These are phyloP conservation scores for Holtermannia corniformis DNA, from an alignment of 768 basidiomycete genomes.

Conservation along the genomic window DNA sequence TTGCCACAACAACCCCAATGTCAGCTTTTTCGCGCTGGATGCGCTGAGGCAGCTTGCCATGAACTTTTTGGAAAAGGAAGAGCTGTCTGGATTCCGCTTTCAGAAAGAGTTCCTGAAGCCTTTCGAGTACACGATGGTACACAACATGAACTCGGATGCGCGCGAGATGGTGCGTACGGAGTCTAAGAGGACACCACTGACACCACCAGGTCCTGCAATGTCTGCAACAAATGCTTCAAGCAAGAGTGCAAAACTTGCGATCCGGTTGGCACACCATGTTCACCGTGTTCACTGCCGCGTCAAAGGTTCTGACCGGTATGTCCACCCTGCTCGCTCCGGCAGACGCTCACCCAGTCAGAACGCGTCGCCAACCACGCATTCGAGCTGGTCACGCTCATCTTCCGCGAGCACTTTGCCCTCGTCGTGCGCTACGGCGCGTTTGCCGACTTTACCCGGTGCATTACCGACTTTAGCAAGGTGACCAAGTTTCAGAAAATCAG, in stretches of 20 bases:
- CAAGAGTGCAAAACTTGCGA: slow-evolving; percentile 83
- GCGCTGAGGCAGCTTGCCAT: slow-evolving; percentile 92
- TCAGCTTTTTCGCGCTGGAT: slow-evolving; percentile 93
- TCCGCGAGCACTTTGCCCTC: slow-evolving; percentile 79
- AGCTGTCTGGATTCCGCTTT: slow-evolving; percentile 94
- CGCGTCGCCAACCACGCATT: slow-evolving; percentile 87
- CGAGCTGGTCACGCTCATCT: slow-evolving; percentile 84
- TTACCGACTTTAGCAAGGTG: slow-evolving; percentile 98
- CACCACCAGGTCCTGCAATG: slow-evolving; percentile 76
- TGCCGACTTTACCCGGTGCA: slow-evolving; percentile 89
- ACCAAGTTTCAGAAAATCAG: slow-evolving; percentile 99
- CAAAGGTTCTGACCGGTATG: slow-evolving; percentile 79
- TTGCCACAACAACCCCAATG: slow-evolving; percentile 93
- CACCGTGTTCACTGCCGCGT: slow-evolving; percentile 92
- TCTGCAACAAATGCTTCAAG: slow-evolving; percentile 96
- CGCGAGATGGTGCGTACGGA: slow-evolving; percentile 80
- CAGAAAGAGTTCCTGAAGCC: slow-evolving; percentile 98
- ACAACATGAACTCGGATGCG: slow-evolving; percentile 90
- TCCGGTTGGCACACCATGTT: slow-evolving; percentile 99
- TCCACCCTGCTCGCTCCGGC: background rate
- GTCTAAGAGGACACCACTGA: no score
- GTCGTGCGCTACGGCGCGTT: slow-evolving; percentile 91
- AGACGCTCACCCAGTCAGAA: slow-evolving; percentile 51
- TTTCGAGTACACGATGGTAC: slow-evolving; percentile 94
- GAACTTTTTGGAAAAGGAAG: slow-evolving; percentile 98